Percentiles rank a stretch among this genome's conserved stretches.
Conservation (phyloP, 2,329 filamentous ascomycete genomes). For the Periconia sp. region DNA sequence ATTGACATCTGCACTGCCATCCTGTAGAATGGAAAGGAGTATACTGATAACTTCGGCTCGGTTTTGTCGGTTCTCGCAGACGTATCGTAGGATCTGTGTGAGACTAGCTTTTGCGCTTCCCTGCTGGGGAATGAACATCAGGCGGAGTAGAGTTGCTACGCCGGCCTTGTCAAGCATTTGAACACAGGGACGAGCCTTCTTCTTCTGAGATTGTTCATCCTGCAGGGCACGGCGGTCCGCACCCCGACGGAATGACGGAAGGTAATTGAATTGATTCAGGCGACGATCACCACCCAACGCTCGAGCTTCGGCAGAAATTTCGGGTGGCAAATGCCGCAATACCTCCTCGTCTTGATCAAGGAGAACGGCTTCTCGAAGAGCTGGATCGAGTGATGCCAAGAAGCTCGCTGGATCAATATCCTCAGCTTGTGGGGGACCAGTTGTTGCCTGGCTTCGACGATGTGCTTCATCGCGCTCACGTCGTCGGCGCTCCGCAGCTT, state of each 20-base stretch:
- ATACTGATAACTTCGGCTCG: conserved; percentile 92
- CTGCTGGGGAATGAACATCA: conserved; percentile 97
- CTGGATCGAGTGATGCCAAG: conserved; percentile 84
- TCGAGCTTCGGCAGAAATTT: conserved; percentile 85
- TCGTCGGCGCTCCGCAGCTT: conserved; percentile 85
- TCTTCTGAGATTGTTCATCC: conserved; percentile 61
- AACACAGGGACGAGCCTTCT: conserved; percentile 77
- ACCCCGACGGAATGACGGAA: conserved; percentile 29
- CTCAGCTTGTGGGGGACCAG: conserved; percentile 62
- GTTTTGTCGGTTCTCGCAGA: conserved; percentile 97
- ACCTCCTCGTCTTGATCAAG: conserved; percentile 91
- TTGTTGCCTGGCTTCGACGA: conserved; percentile 63
- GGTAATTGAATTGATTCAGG: conserved; percentile 59
- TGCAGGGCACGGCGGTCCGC: conserved; percentile 45
- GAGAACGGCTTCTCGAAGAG: conserved; percentile 82
- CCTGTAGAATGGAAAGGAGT: conserved; percentile 89
- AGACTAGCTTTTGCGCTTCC: conserved; percentile 83
- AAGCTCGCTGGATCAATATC: conserved; percentile 96
- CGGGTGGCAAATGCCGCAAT: conserved; percentile 80
- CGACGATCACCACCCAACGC: conserved; percentile 65
- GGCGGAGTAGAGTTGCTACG: conserved; percentile 91
- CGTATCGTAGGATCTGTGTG: conserved; percentile 85
- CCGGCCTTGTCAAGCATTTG: conserved; percentile 98
- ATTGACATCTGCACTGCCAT: conserved; percentile 90
- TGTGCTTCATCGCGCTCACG: conserved; percentile 83